Base-by-base conservation (phyloP, 192 early-diverging fungal species). In the Coemansia sp. region DNA sequence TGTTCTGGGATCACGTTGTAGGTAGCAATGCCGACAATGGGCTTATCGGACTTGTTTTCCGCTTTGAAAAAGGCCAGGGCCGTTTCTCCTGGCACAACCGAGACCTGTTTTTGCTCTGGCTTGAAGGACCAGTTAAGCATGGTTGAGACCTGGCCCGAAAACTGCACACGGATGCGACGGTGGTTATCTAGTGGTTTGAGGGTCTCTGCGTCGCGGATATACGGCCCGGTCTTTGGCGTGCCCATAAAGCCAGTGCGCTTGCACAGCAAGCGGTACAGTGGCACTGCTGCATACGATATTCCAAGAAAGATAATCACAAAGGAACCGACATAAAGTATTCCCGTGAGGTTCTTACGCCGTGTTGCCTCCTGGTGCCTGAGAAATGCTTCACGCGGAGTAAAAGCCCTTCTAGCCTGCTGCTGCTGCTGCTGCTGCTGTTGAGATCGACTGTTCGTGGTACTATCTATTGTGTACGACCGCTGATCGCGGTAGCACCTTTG, bases 61-160 rank as follows among this genome's bases (percentile, higher is more conserved):
- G 97, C 97, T 40, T 89, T 93, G 84, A 95, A 99, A 70, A 99
- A 99, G 7, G 97, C 94, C 63, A 99, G 71, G 8, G 95, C 93
- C 0, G 97, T 98, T 70, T 99, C 97, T 0, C 97, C 97, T 10
- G 97, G 97, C 9, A 95, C 84, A n/a, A 99, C 92, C 9, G 75
- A 81, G 39, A 99, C 89, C 62, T 94, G 89, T 13, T 89, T 83
- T 43, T 94, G 92, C 74, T 96, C 89, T 1, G 97, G 97, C 40
- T 85, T 85, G 70, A 99, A 97, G 23, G 87, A 85, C 97, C 97
- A 99, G 41, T 92, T 85, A 69, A 98, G 86, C 23, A 86, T 53
- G 10, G 92, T 91, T 3, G 92, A 92, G 5, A 87, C 89, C 62
- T 92, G 88, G 21, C 89, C 87, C 12, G 88, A 86, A 76, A 92